phyloP scores from a whole-genome alignment of 2,329 filamentous ascomycete genomes.

The Beauveria rudraprayagi region DNA sequence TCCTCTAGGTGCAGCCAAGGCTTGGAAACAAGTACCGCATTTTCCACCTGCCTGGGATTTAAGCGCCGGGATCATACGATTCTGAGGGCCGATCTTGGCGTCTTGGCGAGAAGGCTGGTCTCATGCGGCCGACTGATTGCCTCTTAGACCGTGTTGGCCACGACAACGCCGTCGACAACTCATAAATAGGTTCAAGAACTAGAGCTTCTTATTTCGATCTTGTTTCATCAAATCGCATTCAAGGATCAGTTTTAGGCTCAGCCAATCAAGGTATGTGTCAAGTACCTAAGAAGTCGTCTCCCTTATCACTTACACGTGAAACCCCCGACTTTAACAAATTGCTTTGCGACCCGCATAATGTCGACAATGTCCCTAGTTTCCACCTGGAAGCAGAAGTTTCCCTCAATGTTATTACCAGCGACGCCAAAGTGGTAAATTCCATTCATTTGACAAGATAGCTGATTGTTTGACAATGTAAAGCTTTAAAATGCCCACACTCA shows the following conservation, averaged over 20 bases:
- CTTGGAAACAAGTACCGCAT: background rate
- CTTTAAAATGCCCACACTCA: too few species aligned
- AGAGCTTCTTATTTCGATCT: too few species aligned
- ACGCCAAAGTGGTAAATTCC: conserved; percentile 26
- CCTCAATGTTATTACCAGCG: conserved; percentile 13
- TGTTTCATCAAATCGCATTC: too few species aligned
- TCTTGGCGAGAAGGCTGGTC: background rate
- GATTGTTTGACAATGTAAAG: too few species aligned
- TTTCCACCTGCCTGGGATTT: background rate
- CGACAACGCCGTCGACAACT: background rate
- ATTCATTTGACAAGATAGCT: too few species aligned
- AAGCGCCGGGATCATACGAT: background rate
- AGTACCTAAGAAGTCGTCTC: too few species aligned
- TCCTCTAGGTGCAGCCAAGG: background rate
- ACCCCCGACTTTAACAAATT: background rate
- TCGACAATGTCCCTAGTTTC: conserved; percentile 29
- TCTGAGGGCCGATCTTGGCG: background rate
- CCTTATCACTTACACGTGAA: background rate
- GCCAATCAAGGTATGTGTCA: too few species aligned
- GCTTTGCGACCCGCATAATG: conserved; percentile 22
- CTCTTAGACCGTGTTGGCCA: background rate
- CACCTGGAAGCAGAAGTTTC: conserved; percentile 23
- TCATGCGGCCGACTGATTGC: background rate
- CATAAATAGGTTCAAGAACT: background rate
- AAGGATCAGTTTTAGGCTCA: too few species aligned